A percentile compares a stretch with the other conserved stretches of the same genome.
Conservation (phyloP, 257 asterid genomes). For the Haberlea rhodopensis region DNA sequence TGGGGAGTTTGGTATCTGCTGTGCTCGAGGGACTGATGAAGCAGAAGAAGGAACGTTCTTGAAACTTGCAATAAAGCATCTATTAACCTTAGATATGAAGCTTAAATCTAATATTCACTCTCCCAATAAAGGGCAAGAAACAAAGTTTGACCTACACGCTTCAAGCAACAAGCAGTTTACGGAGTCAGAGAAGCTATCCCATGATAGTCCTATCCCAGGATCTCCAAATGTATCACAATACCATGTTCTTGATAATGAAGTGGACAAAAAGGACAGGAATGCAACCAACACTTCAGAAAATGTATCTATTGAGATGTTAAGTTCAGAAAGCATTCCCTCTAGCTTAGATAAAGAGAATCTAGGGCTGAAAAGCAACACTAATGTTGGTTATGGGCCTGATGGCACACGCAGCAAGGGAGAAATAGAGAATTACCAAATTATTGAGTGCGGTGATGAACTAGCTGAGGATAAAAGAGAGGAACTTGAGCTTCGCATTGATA, state of each 20-base stretch:
- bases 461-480: slow-evolving; percentile 86
- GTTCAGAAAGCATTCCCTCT: slow-evolving; percentile 38
- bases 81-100: slow-evolving; percentile 85
- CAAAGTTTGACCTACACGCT: slow-evolving; percentile 33
- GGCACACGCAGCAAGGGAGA: slow-evolving; percentile 34
- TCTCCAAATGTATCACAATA: slow-evolving; percentile 36
- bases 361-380: slow-evolving; percentile 37
- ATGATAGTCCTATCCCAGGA: slow-evolving; percentile 24
- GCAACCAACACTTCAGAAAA: slow-evolving; percentile 31
- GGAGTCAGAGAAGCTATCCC: slow-evolving; percentile 39
- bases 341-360: slow-evolving; percentile 36
- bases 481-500: slow-evolving; percentile 81
- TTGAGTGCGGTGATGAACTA: slow-evolving; percentile 44
- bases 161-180: slow-evolving; percentile 42
- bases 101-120: slow-evolving; percentile 57
- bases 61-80: slow-evolving; percentile 90
- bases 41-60: slow-evolving; percentile 86
- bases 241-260: slow-evolving; percentile 40
- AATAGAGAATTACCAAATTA: slow-evolving; percentile 34
- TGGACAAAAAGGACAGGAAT: slow-evolving; percentile 35
- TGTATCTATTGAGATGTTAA: slow-evolving; percentile 37
- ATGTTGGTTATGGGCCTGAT: slow-evolving; percentile 34
- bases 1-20: slow-evolving; percentile 95
- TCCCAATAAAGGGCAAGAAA: slow-evolving; percentile 48
- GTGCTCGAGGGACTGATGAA: slow-evolving; percentile 76